Conservation (phyloP, 1,284 basidiomycete genomes). For the Ganoderma resinaceum region DNA sequence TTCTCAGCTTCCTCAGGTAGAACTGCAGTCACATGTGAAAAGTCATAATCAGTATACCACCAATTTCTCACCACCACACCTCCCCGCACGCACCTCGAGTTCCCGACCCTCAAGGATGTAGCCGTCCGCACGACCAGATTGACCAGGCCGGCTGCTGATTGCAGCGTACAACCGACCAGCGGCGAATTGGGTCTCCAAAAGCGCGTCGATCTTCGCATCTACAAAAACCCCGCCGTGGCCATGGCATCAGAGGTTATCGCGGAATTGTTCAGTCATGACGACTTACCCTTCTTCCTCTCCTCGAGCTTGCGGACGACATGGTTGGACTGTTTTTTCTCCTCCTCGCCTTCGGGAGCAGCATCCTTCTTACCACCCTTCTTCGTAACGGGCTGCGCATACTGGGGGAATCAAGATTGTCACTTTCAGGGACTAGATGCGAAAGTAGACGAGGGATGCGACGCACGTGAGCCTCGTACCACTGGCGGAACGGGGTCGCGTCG, state of each 20-base stretch:
- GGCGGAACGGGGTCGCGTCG: conserved; percentile 96
- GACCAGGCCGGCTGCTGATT: conserved; percentile 93
- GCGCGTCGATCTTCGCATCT: conserved; percentile 90
- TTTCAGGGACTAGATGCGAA: neutral
- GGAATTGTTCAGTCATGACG: conserved; percentile 17
- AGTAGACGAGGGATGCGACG: conserved; percentile 42
- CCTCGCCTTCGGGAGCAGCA: conserved; percentile 51
- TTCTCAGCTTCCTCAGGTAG: conserved; percentile 91
- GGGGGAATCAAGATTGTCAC: conserved; percentile 1
- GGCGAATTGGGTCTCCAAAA: conserved; percentile 86
- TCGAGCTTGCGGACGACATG: conserved; percentile 87
- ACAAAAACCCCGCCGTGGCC: conserved; percentile 15
- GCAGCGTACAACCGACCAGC: conserved; percentile 90
- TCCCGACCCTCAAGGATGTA: conserved; percentile 98
- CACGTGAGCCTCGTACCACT: conserved; percentile 98
- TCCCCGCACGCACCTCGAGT: conserved; percentile 73
- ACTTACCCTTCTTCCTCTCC: conserved; percentile 86
- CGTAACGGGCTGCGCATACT: conserved; percentile 93
- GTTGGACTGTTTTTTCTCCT: conserved; percentile 85
- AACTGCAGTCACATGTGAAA: conserved; percentile 59
- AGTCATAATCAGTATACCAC: conserved; percentile 25
- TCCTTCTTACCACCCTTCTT: conserved; percentile 80
- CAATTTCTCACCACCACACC: conserved; percentile 11
- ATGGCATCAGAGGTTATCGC: conserved; percentile 17
- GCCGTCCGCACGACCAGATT: conserved; percentile 93